phyloP scores from a whole-genome alignment of 2,329 filamentous ascomycete genomes.

The Aspergillus carbonarius region DNA sequence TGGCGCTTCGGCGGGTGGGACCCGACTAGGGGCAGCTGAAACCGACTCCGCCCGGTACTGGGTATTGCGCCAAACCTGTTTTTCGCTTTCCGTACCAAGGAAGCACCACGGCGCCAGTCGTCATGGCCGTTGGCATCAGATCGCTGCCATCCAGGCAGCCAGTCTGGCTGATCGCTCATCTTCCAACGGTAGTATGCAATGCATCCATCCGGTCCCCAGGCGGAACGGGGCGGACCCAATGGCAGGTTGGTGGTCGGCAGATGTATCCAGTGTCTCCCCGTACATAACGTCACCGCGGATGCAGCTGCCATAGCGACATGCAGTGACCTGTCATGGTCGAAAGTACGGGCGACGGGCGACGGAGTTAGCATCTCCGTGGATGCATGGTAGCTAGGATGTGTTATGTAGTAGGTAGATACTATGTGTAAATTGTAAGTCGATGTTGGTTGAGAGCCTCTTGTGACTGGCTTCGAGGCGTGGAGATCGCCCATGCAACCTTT shows the following conservation, averaged over 20 bases:
- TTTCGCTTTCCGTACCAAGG: background rate
- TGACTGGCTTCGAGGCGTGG: background rate
- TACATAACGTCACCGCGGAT: constrained; percentile 5
- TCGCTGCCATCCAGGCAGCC: background rate
- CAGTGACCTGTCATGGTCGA: background rate
- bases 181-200: background rate
- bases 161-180: background rate
- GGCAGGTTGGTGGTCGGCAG: background rate
- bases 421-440: no score
- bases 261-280: constrained; percentile 1
- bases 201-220: constrained; percentile 1
- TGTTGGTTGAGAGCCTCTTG: background rate
- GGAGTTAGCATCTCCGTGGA: background rate
- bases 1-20: background rate
- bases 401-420: background rate
- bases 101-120: background rate
- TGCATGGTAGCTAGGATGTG: background rate
- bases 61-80: background rate
- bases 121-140: background rate
- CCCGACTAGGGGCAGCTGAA: constrained; percentile 1
- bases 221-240: constrained; percentile 13
- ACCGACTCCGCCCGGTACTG: background rate
- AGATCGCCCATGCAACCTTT: background rate
- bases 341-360: background rate
- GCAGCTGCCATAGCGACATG: background rate